These are phyloP conservation scores for Verticillium longisporum DNA, from an alignment of 2,329 filamentous ascomycete species.

Conservation along the genomic window DNA sequence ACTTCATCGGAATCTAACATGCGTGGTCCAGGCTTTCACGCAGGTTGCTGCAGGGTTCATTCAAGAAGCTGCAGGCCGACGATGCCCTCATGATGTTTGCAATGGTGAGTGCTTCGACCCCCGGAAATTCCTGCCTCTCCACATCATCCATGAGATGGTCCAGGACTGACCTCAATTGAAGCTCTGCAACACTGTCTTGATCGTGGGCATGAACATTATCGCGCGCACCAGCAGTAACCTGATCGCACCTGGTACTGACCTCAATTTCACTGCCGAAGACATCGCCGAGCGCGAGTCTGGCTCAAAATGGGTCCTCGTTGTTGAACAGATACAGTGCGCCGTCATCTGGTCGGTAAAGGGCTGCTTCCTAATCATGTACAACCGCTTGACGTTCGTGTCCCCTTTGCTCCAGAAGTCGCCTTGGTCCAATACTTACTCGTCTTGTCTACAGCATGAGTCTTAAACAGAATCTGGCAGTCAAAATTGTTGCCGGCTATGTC, in stretches of 20 bases:
- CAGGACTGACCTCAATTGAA: constrained; percentile 10
- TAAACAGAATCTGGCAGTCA: constrained; percentile 38
- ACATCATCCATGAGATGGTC: not conserved
- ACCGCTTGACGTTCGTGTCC: constrained; percentile 37
- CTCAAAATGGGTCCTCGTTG: constrained; percentile 56
- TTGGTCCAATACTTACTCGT: not conserved
- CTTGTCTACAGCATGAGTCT: constrained; percentile 31
- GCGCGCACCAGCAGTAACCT: constrained; percentile 52
- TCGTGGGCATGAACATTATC: constrained; percentile 48
- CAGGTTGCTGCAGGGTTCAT: constrained; percentile 31
- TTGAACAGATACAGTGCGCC: constrained; percentile 55
- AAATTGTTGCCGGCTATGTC: constrained; percentile 40
- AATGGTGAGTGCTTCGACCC: constrained; percentile 28
- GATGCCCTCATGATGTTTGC: constrained; percentile 50
- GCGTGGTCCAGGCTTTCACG: constrained; percentile 25
- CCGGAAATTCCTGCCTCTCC: not conserved
- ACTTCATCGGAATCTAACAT: not conserved
- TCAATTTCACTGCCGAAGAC: constrained; percentile 35
- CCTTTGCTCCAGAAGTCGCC: not conserved
- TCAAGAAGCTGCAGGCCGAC: constrained; percentile 44
- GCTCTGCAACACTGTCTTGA: constrained; percentile 45
- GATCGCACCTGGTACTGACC: constrained; percentile 40
- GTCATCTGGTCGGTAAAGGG: constrained; percentile 50
- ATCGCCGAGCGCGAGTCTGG: constrained; percentile 37
- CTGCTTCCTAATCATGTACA: constrained; percentile 51